Evolutionary conservation across 441 rosid species (phyloP).

Genomic region (Erodium chrysanthum): DNA sequence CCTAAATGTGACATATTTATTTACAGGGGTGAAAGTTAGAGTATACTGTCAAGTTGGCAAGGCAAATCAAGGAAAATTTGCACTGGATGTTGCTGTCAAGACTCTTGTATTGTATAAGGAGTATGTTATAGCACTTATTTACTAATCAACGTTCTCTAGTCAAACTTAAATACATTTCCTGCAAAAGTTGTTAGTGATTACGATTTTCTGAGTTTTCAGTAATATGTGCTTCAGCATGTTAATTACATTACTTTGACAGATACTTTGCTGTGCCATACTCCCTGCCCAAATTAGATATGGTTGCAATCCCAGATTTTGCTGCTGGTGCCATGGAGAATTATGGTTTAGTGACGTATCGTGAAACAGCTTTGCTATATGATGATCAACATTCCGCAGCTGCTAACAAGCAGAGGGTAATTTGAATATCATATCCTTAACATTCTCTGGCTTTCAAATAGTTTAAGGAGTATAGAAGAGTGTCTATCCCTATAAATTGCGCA

Average conservation of each 20-base stretch:
- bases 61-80: slow-evolving; percentile 78
- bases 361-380: slow-evolving; percentile 77
- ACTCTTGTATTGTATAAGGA: slow-evolving; percentile 74
- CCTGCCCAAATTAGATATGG: slow-evolving; percentile 90
- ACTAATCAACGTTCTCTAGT: background rate
- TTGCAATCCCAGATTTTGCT: slow-evolving; percentile 95
- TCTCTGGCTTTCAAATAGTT: slow-evolving; percentile 8
- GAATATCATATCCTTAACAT: background rate
- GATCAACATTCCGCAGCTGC: slow-evolving; percentile 89
- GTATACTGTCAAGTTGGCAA: slow-evolving; percentile 90
- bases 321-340: slow-evolving; percentile 98
- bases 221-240: slow-evolving; percentile 5
- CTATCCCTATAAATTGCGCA: background rate
- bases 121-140: slow-evolving; percentile 35
- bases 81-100: slow-evolving; percentile 75
- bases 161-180: background rate
- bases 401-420: slow-evolving; percentile 77
- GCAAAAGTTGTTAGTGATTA: background rate
- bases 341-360: slow-evolving; percentile 89
- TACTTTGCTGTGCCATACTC: slow-evolving; percentile 82
- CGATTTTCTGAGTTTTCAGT: background rate
- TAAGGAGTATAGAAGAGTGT: slow-evolving; percentile 4
- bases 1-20: slow-evolving; percentile 15
- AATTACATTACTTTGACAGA: slow-evolving; percentile 29
- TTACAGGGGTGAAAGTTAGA: slow-evolving; percentile 66